Conservation (phyloP, 768 basidiomycete genomes). For the Tylopilus rubrobrunneus region DNA sequence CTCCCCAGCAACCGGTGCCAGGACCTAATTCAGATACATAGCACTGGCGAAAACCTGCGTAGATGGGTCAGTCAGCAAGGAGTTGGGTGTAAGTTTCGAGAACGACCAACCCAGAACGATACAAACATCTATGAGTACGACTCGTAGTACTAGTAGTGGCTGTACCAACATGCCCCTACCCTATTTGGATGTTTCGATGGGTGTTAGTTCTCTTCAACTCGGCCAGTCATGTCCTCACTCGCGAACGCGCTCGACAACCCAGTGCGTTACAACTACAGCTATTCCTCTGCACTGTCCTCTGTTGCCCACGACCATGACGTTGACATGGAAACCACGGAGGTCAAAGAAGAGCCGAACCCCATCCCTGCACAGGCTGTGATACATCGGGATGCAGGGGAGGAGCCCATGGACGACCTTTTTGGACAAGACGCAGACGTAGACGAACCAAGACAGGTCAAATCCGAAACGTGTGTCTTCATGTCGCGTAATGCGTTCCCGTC, state of each 20-base stretch:
- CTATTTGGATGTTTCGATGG: no score
- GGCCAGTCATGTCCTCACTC: constrained; percentile 51
- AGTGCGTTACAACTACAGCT: constrained; percentile 21
- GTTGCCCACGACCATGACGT: constrained; percentile 32
- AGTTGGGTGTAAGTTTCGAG: neutral
- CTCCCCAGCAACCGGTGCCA: neutral
- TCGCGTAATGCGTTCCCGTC: constrained; percentile 9
- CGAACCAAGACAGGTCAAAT: constrained; percentile 38
- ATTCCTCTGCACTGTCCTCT: constrained; percentile 7
- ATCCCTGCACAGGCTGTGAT: constrained; percentile 17
- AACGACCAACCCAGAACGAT: neutral
- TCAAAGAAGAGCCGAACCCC: constrained; percentile 16
- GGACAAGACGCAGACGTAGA: constrained; percentile 61
- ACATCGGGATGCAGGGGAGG: constrained; percentile 32
- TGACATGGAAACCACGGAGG: constrained; percentile 36
- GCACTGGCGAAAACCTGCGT: constrained; percentile 4
- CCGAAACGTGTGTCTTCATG: constrained; percentile 39
- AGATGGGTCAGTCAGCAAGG: neutral
- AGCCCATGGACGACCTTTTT: constrained; percentile 76
- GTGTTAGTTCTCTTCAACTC: neutral
- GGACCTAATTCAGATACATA: neutral
- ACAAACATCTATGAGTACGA: neutral
- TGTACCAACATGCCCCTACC: neutral
- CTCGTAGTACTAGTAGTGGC: neutral
- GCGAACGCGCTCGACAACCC: constrained; percentile 51